Conservation (phyloP, 176 grass and related monocot species). For the Phoenix dactylifera region DNA sequence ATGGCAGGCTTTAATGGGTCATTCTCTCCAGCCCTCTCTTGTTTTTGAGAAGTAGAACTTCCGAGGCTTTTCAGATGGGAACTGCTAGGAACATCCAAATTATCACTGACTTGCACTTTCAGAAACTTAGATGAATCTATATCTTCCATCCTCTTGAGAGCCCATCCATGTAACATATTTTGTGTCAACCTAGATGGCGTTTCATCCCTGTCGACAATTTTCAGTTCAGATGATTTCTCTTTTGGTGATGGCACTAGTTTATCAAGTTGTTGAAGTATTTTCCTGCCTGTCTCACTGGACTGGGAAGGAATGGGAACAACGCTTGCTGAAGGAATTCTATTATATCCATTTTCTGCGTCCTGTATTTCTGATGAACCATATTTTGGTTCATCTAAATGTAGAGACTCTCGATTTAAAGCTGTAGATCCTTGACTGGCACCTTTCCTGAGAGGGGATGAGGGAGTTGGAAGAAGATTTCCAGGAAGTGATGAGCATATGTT, state of each 20-base stretch:
- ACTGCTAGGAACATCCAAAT: slow-evolving; percentile 3
- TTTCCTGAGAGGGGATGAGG: slow-evolving; percentile 22
- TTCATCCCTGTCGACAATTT: slow-evolving; percentile 9
- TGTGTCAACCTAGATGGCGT: slow-evolving; percentile 3
- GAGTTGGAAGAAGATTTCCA: slow-evolving; percentile 16
- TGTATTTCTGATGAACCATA: background rate
- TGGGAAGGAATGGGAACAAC: slow-evolving; percentile 31
- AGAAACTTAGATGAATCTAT: slow-evolving; percentile 12
- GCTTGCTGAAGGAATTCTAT: slow-evolving; percentile 1
- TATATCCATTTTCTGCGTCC: background rate
- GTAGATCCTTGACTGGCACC: slow-evolving; percentile 17
- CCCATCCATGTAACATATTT: background rate
- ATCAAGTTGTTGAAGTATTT: slow-evolving; percentile 58
- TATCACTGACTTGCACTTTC: slow-evolving; percentile 2
- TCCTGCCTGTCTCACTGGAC: slow-evolving; percentile 39
- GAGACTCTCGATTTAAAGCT: slow-evolving; percentile 23
- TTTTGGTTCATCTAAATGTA: slow-evolving; percentile 17
- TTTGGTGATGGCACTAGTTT: slow-evolving; percentile 30
- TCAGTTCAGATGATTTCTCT: slow-evolving; percentile 23
- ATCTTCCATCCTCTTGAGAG: slow-evolving; percentile 5
- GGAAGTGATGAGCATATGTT: slow-evolving; percentile 14
- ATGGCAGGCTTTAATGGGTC: slow-evolving; percentile 14
- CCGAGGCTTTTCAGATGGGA: background rate
- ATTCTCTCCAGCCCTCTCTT: slow-evolving; percentile 13
- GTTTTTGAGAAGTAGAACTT: slow-evolving; percentile 27